These are phyloP conservation scores for Leucaena leucocephala DNA, from an alignment of 306 rosid species.

Conservation along the genomic window DNA sequence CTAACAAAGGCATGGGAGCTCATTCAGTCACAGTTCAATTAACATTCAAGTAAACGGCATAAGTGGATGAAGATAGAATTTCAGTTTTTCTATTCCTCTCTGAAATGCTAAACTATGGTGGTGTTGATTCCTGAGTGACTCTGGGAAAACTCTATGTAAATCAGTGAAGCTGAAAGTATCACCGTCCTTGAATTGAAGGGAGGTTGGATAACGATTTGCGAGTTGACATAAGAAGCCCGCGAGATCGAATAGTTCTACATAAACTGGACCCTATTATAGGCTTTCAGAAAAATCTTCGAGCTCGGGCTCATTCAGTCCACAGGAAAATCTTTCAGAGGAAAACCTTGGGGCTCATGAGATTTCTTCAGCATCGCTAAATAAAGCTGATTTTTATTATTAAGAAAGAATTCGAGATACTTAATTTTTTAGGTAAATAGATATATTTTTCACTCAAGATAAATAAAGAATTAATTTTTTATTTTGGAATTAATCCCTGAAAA, in stretches of 20 bases:
- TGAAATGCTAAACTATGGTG: not conserved
- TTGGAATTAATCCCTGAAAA: too few relatives aligned
- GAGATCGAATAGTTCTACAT: not conserved
- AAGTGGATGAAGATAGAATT: not conserved
- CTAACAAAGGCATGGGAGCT: slow-evolving; percentile 91
- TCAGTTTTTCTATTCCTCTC: not conserved
- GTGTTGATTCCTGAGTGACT: not conserved
- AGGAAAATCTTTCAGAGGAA: not conserved
- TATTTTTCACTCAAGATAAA: too few relatives aligned
- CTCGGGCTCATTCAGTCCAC: not conserved
- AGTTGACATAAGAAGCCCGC: not conserved
- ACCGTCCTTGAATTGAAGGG: not conserved
- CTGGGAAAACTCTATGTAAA: not conserved
- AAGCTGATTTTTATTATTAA: too few relatives aligned
- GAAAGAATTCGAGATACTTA: too few relatives aligned
- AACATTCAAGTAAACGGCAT: slow-evolving; percentile 28
- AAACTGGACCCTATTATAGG: not conserved
- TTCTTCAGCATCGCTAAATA: too few relatives aligned
- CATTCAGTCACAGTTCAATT: slow-evolving; percentile 52
- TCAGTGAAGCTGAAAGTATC: not conserved
- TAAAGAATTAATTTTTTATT: too few relatives aligned
- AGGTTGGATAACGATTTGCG: not conserved
- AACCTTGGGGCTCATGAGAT: not conserved
- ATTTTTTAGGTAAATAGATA: too few relatives aligned
- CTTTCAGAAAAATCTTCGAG: not conserved